These are phyloP conservation scores for Wakefieldia striispora DNA, from an alignment of 768 basidiomycete species.

Conservation along the genomic window DNA sequence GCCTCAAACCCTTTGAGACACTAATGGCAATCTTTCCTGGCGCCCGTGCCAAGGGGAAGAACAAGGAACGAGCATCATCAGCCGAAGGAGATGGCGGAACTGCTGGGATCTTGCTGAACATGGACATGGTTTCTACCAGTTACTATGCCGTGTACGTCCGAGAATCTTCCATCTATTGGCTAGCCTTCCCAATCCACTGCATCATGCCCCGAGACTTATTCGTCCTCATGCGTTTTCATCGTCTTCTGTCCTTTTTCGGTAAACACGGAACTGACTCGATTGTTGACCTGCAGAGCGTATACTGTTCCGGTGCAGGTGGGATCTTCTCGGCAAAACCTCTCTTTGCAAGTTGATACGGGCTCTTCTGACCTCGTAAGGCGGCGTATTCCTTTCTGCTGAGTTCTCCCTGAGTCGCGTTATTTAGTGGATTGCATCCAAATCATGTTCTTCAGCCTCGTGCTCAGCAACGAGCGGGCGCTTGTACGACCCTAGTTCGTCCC, in stretches of 20 bases:
- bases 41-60: slow-evolving; percentile 5
- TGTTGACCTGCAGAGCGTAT: slow-evolving; percentile 50
- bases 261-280: not conserved
- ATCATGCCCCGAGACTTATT: not conserved
- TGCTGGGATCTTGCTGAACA: slow-evolving; percentile 56
- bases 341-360: slow-evolving; percentile 76
- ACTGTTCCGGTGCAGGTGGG: slow-evolving; percentile 62
- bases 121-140: slow-evolving; percentile 54
- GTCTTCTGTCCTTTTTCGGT: not conserved
- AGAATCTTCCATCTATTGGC: not conserved
- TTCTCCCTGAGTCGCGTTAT: slow-evolving; percentile 1
- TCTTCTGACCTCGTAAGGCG: slow-evolving; percentile 72
- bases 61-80: slow-evolving; percentile 9
- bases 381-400: not conserved
- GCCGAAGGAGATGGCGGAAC: slow-evolving; percentile 47
- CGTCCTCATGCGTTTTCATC: not conserved
- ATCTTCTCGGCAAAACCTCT: slow-evolving; percentile 44
- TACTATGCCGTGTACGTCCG: slow-evolving; percentile 52
- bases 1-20: not conserved
- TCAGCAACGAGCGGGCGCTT: slow-evolving; percentile 41
- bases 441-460: slow-evolving; percentile 58
- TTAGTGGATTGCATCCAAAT: slow-evolving; percentile 74
- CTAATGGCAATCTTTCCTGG: slow-evolving; percentile 13
- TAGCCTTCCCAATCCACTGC: not conserved
- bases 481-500: slow-evolving; percentile 56